Percentiles rank a stretch among this genome's conserved stretches.
phyloP scores from a whole-genome alignment of 2,329 filamentous ascomycete species.

The Claviceps sp. region DNA sequence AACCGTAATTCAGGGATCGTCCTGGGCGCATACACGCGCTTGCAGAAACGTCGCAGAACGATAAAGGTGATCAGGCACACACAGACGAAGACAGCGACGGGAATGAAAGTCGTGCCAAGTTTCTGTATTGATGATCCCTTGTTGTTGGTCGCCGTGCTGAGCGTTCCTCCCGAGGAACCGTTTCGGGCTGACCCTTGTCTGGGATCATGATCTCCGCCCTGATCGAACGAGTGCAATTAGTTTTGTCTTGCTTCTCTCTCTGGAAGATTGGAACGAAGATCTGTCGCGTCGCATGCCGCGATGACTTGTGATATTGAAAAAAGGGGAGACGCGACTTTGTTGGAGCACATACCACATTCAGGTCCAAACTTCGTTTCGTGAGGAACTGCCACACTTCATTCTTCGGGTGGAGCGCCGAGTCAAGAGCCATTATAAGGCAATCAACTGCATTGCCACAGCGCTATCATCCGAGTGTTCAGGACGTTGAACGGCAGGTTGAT shows the following conservation, averaged over 20 bases:
- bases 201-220: slow-evolving; percentile 14
- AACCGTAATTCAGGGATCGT: slow-evolving; percentile 35
- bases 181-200: slow-evolving; percentile 22
- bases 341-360: slow-evolving; percentile 4
- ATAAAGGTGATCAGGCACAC: slow-evolving; percentile 39
- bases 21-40: slow-evolving; percentile 42
- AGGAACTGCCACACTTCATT: slow-evolving; percentile 2
- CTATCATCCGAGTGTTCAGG: not conserved
- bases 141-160: slow-evolving; percentile 18
- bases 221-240: not conserved
- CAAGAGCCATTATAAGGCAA: slow-evolving; percentile 4
- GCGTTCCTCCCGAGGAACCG: slow-evolving; percentile 20
- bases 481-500: not conserved
- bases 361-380: slow-evolving; percentile 1
- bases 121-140: slow-evolving; percentile 23
- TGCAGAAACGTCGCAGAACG: slow-evolving; percentile 30
- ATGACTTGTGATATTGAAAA: not conserved
- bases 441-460: not conserved
- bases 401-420: not conserved
- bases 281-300: not conserved
- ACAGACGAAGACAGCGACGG: slow-evolving; percentile 35
- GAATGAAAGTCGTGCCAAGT: slow-evolving; percentile 37
- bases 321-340: not conserved
- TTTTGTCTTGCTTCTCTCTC: not conserved
- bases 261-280: no score